Evolutionary conservation across 2,329 filamentous ascomycete species (phyloP).

Genomic region (Lasiodiplodia sp.): DNA sequence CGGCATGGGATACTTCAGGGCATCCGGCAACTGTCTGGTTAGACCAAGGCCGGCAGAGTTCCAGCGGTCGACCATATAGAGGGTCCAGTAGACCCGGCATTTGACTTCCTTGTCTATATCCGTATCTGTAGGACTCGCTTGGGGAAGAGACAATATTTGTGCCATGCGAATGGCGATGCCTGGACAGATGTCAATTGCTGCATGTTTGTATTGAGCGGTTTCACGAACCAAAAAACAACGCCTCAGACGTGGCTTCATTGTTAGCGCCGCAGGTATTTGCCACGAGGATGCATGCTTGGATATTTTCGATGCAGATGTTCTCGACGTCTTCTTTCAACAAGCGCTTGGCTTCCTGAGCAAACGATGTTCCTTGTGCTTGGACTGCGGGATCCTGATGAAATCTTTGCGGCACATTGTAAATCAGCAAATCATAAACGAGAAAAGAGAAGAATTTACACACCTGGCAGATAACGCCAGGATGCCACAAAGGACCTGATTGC

Average conservation of each 20-base stretch:
- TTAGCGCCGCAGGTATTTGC: conserved; percentile 46
- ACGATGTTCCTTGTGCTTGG: conserved; percentile 35
- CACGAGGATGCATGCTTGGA: conserved; percentile 52
- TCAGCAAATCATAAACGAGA: not conserved
- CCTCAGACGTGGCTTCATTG: conserved; percentile 46
- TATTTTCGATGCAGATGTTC: conserved; percentile 46
- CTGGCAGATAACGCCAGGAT: conserved; percentile 27
- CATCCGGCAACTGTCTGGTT: conserved; percentile 40
- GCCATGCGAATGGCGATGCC: conserved; percentile 32
- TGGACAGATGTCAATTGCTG: not conserved
- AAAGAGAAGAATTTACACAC: not conserved
- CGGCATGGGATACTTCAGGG: conserved; percentile 40
- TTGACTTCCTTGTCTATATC: conserved; percentile 48
- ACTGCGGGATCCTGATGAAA: conserved; percentile 15
- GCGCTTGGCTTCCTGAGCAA: conserved; percentile 36
- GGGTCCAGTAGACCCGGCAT: conserved; percentile 49
- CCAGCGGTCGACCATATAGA: conserved; percentile 54
- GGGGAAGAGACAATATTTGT: conserved; percentile 26
- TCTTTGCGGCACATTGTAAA: not conserved
- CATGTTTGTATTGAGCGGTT: not conserved
- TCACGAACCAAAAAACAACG: conserved; percentile 45
- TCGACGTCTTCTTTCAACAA: conserved; percentile 41
- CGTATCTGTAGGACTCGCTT: conserved; percentile 29
- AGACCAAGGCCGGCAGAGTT: conserved; percentile 47
- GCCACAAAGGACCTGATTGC: conserved; percentile 9